Conservation (phyloP, 345 rosid species). For the Balakata baccata region DNA sequence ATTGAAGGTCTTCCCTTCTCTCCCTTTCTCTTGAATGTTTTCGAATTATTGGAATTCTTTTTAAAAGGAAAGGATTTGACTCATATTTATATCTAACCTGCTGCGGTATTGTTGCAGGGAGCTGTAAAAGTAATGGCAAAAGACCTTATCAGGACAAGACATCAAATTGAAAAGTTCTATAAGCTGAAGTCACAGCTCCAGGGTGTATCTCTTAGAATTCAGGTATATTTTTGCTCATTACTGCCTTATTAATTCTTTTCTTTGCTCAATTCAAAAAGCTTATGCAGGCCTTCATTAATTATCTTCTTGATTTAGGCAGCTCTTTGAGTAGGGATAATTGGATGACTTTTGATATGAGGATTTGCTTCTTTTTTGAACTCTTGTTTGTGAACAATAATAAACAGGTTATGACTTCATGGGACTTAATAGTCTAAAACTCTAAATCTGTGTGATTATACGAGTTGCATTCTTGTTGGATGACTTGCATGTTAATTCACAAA, state of each 20-base stretch:
- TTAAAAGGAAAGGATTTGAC: background rate
- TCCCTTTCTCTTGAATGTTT: background rate
- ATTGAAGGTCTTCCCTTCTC: background rate
- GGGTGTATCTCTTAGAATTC: constrained; percentile 93
- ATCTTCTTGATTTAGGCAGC: background rate
- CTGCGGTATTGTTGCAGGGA: constrained; percentile 51
- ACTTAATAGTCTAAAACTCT: background rate
- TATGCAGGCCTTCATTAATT: background rate
- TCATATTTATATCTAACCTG: background rate
- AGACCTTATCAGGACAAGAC: constrained; percentile 89
- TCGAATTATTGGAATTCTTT: background rate
- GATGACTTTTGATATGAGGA: background rate
- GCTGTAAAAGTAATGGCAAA: constrained; percentile 98
- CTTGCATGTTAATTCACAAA: background rate
- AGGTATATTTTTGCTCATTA: constrained; percentile 41
- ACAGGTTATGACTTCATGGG: background rate
- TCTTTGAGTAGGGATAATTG: background rate
- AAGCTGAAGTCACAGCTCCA: constrained; percentile 94
- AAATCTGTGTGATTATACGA: background rate
- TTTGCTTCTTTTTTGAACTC: background rate
- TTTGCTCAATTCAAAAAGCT: background rate
- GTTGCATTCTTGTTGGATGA: background rate
- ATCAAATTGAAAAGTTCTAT: constrained; percentile 91
- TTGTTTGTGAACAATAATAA: background rate
- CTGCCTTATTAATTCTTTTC: background rate